Percentiles rank a stretch among this genome's conserved stretches.
These are phyloP conservation scores for Mallotus japonicus DNA, from an alignment of 441 rosid species.

Conservation along the genomic window DNA sequence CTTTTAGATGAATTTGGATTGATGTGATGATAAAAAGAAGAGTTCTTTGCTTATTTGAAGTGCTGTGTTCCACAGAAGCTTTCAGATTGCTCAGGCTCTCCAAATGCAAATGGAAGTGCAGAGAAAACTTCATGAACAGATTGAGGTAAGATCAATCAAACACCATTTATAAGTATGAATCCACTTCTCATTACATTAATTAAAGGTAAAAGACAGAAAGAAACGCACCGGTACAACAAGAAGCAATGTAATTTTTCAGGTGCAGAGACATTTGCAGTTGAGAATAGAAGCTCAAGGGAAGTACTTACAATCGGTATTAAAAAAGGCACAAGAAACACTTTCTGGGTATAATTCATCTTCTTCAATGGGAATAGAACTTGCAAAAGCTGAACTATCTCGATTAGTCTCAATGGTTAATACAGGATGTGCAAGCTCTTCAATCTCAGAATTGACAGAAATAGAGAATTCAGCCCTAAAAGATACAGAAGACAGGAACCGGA, in stretches of 20 bases:
- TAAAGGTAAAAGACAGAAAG: too few species aligned
- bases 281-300: constrained; percentile 98
- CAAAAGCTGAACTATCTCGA: constrained; percentile 69
- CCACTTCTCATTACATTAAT: too few species aligned
- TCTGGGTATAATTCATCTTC: constrained; percentile 62
- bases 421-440: constrained; percentile 53
- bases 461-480: constrained; percentile 40
- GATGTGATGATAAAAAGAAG: constrained; percentile 5
- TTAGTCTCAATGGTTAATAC: constrained; percentile 65
- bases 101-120: constrained; percentile 95
- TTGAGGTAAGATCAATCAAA: constrained; percentile 53
- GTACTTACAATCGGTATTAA: constrained; percentile 78
- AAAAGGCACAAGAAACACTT: constrained; percentile 89
- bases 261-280: constrained; percentile 91
- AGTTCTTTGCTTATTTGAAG: not conserved
- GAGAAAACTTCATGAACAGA: constrained; percentile 86
- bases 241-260: constrained; percentile 47
- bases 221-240: constrained; percentile 15
- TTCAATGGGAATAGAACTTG: constrained; percentile 52
- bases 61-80: constrained; percentile 46
- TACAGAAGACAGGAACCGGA: constrained; percentile 33
- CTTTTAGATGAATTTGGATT: constrained; percentile 18
- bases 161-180: not conserved
- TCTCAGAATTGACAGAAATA: constrained; percentile 73
- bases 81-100: constrained; percentile 76